Base-by-base conservation (phyloP, 2,329 filamentous ascomycete genomes). In the Ophiostoma populinum region DNA sequence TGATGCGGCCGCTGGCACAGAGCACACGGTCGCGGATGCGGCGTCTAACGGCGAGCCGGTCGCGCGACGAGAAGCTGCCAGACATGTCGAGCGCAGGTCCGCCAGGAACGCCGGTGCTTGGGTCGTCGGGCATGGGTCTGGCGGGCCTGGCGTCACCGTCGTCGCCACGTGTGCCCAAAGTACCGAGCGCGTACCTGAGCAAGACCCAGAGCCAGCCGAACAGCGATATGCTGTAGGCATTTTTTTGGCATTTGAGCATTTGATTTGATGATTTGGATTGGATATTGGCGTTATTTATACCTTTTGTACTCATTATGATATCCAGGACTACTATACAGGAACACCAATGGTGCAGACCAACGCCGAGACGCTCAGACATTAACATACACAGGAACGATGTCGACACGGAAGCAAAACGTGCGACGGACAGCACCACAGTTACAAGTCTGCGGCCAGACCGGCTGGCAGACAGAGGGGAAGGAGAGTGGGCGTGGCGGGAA, bases 21-120 rank as follows among this genome's bases (percentile, higher is more conserved):
- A 61, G 65, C 27, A 70, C 70, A 11, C 57, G 70, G 24, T 65
- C 61, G 10, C 65, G 71, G 7, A 67, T 78, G 58, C 57, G 74
- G 6, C 57, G 74, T 35, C 56, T 79, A 36, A 78, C 75, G 3
- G 71, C 73, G 8, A 66, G 68, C 26, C 46, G 58, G 31, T 57
- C 58, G 2, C 50, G 56, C 12, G 57, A 59, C 24, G 52, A 52
- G 15, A 42, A 42, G 25, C 21, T 32, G 9, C 30, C 34, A 5
- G 41, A 42, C 5, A 19, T 36, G 2, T 13, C 34, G 10, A 34
- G 42, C 4, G 32, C n/a, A n/a, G n/a, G n/a, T n/a, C n/a, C n/a
- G n/a, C n/a, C n/a, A n/a, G n/a, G n/a, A n/a, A n/a, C n/a, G n/a
- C n/a, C n/a, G n/a, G n/a, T n/a, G n/a, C n/a, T n/a, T n/a, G n/a